Percentiles rank a stretch among this genome's conserved stretches.
Evolutionary conservation across 148 eudicot genomes (phyloP).

Genomic region (Pharnaceum exiguum): DNA sequence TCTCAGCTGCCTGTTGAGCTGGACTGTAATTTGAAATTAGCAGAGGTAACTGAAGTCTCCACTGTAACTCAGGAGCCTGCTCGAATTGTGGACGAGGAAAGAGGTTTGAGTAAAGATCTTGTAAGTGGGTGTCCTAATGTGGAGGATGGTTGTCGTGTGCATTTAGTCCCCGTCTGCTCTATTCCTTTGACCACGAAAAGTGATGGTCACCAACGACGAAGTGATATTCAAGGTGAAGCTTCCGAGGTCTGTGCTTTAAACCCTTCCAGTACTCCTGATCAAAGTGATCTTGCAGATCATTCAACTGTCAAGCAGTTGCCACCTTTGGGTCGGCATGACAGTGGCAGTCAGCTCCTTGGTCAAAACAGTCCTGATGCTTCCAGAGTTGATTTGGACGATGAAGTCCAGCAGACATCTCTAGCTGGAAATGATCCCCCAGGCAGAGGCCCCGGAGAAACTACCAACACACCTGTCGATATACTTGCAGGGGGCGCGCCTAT

Average conservation of each 20-base stretch:
- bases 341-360: constrained; percentile 20
- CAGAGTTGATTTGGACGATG: constrained; percentile 23
- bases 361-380: constrained; percentile 27
- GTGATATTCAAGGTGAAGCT: constrained; percentile 9
- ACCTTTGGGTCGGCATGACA: constrained; percentile 38
- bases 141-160: constrained; percentile 17
- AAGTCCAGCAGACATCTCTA: constrained; percentile 15
- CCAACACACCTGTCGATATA: constrained; percentile 2
- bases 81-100: no score
- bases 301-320: constrained; percentile 51
- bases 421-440: constrained; percentile 15
- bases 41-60: no score
- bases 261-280: constrained; percentile 24
- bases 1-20: no score
- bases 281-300: constrained; percentile 14
- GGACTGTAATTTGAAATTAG: no score
- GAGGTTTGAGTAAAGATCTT: constrained; percentile 5
- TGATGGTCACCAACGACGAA: constrained; percentile 23
- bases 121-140: constrained; percentile 31
- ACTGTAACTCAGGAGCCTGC: no score
- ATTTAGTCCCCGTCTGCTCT: constrained; percentile 78
- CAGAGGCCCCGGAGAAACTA: constrained; percentile 10
- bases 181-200: constrained; percentile 55
- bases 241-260: constrained; percentile 10
- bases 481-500: constrained; percentile 21